phyloP scores from a whole-genome alignment of 805 yeast species.

The Candida montana region DNA sequence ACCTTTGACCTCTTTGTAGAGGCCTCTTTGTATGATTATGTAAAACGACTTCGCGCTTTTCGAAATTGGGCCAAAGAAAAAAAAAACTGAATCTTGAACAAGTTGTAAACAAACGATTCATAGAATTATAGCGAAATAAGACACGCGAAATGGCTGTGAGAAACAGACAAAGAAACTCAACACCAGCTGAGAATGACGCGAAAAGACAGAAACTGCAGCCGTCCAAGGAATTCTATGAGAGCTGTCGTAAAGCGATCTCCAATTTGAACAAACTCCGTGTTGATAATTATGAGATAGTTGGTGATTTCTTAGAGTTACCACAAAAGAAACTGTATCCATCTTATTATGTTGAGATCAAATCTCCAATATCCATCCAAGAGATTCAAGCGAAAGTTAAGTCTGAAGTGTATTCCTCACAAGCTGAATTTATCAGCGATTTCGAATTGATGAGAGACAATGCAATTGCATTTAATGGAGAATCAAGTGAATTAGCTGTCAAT shows the following conservation, averaged over 20 bases:
- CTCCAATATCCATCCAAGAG: conserved; percentile 69
- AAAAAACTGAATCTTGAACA: neutral
- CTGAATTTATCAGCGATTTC: conserved; percentile 54
- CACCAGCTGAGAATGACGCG: neutral
- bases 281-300: conserved; percentile 25
- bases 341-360: conserved; percentile 63
- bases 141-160: conserved; percentile 9
- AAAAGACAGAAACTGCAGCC: conserved; percentile 17
- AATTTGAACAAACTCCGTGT: conserved; percentile 30
- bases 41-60: neutral
- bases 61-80: neutral
- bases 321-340: conserved; percentile 72
- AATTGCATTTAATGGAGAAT: conserved; percentile 60
- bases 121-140: conserved; percentile 1
- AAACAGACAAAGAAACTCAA: conserved; percentile 15
- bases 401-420: conserved; percentile 28
- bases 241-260: conserved; percentile 30
- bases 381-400: conserved; percentile 44
- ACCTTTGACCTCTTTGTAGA: too few relatives aligned
- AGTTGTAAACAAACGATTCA: neutral
- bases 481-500: conserved; percentile 60
- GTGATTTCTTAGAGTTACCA: conserved; percentile 68
- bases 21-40: too few relatives aligned
- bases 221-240: conserved; percentile 21
- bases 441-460: conserved; percentile 69